These are phyloP conservation scores for Hortiboletus flavorubellus DNA, from an alignment of 768 basidiomycete species.

Conservation along the genomic window DNA sequence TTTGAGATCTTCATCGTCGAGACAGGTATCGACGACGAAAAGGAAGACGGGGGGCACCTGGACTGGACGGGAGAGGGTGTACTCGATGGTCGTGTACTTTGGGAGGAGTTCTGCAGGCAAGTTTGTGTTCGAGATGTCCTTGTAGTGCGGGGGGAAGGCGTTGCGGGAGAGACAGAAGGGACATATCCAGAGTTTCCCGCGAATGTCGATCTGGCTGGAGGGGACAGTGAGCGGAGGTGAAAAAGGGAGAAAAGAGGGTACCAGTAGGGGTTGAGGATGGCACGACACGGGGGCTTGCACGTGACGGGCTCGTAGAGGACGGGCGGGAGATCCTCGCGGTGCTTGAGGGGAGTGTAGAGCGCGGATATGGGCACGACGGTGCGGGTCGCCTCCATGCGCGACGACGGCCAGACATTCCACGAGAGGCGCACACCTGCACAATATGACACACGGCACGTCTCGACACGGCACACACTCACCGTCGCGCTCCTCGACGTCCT, in stretches of 20 bases:
- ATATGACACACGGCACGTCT: background rate
- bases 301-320: constrained; percentile 98
- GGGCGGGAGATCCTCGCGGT: constrained; percentile 90
- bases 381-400: constrained; percentile 95
- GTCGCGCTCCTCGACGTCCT: constrained; percentile 97
- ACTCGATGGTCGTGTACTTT: constrained; percentile 99
- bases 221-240: background rate
- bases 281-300: constrained; percentile 96
- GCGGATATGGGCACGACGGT: constrained; percentile 99
- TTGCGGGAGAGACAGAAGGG: constrained; percentile 98
- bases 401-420: constrained; percentile 99
- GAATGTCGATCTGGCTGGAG: constrained; percentile 92
- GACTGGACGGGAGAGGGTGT: constrained; percentile 90
- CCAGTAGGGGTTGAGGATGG: constrained; percentile 98
- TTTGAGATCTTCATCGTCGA: constrained; percentile 94
- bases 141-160: constrained; percentile 97
- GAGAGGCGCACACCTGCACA: constrained; percentile 83
- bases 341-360: constrained; percentile 92
- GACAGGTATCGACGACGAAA: constrained; percentile 95
- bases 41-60: constrained; percentile 96
- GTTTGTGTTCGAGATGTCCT: constrained; percentile 96
- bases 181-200: constrained; percentile 99
- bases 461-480: constrained; percentile 45
- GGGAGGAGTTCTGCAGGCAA: constrained; percentile 94
- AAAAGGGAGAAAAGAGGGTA: constrained; percentile 34